Evolutionary conservation across 2,329 filamentous ascomycete species (phyloP).

Genomic region (Monosporascus sp.): DNA sequence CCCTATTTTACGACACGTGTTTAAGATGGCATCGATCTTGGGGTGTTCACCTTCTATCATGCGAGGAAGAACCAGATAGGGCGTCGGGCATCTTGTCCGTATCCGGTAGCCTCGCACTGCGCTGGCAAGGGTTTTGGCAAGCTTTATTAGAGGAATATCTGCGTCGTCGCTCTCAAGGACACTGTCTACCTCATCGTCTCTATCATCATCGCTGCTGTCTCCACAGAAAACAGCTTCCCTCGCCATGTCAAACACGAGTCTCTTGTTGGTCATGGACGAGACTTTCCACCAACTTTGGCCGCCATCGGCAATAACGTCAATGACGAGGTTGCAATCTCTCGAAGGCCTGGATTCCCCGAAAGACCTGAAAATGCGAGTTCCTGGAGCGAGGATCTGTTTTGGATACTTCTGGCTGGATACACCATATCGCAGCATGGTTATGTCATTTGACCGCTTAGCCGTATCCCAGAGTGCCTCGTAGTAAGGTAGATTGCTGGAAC

Average conservation of each 20-base stretch:
- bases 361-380: conserved; percentile 22
- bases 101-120: conserved; percentile 24
- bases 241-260: conserved; percentile 25
- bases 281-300: conserved; percentile 28
- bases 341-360: conserved; percentile 19
- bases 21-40: conserved; percentile 21
- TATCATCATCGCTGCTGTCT: conserved; percentile 22
- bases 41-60: conserved; percentile 18
- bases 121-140: conserved; percentile 18
- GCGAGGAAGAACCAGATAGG: conserved; percentile 23
- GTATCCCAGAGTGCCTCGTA: conserved; percentile 25
- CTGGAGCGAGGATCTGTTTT: conserved; percentile 22
- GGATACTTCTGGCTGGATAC: conserved; percentile 19
- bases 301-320: conserved; percentile 26
- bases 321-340: conserved; percentile 15
- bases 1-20: conserved; percentile 20
- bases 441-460: conserved; percentile 21
- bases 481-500: conserved; percentile 24
- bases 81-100: conserved; percentile 15
- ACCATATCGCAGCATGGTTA: conserved; percentile 24
- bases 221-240: conserved; percentile 26
- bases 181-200: conserved; percentile 3
- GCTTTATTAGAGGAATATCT: conserved; percentile 26
- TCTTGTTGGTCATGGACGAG: conserved; percentile 26
- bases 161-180: conserved; percentile 9